Evolutionary conservation across 2,329 filamentous ascomycete species (phyloP), one percentile per base, ranked within the genome.

Genomic region (Trichoderma sp.): DNA sequence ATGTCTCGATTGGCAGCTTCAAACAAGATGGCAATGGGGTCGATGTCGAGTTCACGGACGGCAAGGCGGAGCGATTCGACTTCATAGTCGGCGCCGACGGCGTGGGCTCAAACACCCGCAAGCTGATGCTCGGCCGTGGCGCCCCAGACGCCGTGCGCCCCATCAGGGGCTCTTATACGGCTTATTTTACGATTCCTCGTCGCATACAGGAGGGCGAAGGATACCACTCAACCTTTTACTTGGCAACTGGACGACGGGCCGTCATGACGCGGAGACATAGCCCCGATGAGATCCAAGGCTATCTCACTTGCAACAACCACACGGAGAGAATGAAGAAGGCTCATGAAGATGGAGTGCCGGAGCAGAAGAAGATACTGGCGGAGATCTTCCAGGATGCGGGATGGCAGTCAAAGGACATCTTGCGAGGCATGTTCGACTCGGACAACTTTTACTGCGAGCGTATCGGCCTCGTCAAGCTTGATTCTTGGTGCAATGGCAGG

Each of bases 401-500:
- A 0, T 87, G 83, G 84, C 72, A 78, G 56, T 69, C 72, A 9
- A 67, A 70, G 3, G 71, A 77, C 2, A 69, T 81, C 1, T 66
- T 80, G 24, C 68, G 72, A 5, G 76, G 72, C 0, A 76, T 80
- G 73, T 6, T 65, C 30, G 64, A 34, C 58, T 47, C 76, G 0
- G 72, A 77, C 9, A 78, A 83, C 69, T 83, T 83, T 64, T 83
- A 84, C 69, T 76, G 76, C 55, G 74, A 80, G 61, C 71, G 76
- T 2, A 69, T 83, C 45, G 77, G 75, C 0, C 75, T 80, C 21
- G 78, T 87, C 17, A 78, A 78, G 34, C 66, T 81, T 66, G 69
- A 76, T 3, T 66, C 63, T 17, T 73, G 73, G 69, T 79, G 74
- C 1, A 72, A 72, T 0, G 78, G 79, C 0, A 78, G 80, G 0